Conservation (phyloP, 2,329 filamentous ascomycete genomes). For the Stagonosporopsis cucurbitacearum region DNA sequence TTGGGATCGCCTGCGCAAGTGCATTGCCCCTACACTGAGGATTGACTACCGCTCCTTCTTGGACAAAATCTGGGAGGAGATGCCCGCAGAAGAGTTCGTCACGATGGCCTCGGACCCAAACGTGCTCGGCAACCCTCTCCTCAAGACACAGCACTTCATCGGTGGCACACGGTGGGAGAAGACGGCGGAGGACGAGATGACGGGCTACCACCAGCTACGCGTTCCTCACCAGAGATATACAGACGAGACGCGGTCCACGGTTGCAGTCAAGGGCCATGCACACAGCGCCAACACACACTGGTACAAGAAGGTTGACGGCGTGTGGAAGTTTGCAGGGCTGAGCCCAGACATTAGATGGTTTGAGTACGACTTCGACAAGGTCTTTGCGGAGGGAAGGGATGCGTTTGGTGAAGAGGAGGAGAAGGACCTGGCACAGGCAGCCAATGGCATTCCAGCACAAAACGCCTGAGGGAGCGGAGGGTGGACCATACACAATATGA, state of each 20-base stretch:
- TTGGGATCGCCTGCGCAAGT: conserved; percentile 65
- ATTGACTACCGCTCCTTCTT: conserved; percentile 72
- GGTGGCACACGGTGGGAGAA: conserved; percentile 61
- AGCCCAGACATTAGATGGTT: conserved; percentile 62
- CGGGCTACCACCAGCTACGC: conserved; percentile 63
- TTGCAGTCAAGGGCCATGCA: conserved; percentile 62
- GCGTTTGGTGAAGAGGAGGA: conserved; percentile 52
- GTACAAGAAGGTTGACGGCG: conserved; percentile 64
- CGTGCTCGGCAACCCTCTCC: conserved; percentile 61
- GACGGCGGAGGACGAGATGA: conserved; percentile 56
- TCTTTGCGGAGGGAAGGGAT: conserved; percentile 58
- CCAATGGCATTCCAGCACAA: conserved; percentile 45
- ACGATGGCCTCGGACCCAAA: conserved; percentile 59
- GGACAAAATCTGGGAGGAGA: conserved; percentile 62
- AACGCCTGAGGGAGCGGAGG: conserved; percentile 14
- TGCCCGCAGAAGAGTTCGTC: conserved; percentile 62
- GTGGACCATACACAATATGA: no score
- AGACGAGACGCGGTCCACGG: conserved; percentile 55
- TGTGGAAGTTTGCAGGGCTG: conserved; percentile 65
- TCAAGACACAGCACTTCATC: conserved; percentile 65
- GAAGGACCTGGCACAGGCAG: conserved; percentile 32
- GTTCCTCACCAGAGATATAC: conserved; percentile 65
- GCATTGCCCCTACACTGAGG: conserved; percentile 67
- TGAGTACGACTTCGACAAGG: conserved; percentile 64
- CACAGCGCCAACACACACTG: conserved; percentile 62